Evolutionary conservation across 1,139 yeast species (phyloP), one percentile per base, ranked within the genome.

Genomic region (Hyphopichia burtonii): DNA sequence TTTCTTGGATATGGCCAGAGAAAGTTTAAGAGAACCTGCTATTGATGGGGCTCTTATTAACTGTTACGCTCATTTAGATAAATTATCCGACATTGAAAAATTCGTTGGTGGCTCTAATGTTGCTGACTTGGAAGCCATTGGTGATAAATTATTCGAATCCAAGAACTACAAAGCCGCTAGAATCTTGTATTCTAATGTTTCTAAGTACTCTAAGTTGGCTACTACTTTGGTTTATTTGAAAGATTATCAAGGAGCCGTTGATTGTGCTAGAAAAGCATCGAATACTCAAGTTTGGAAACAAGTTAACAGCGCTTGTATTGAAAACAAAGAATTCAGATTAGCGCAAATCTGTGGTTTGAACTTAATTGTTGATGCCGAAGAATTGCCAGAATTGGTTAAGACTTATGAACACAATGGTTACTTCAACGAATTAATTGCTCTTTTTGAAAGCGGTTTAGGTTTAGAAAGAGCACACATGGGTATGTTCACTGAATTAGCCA

Each of bases 391-490:
- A 59, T 76, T 93, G 52, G 98, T 93, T 41, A 76, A 71, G 48
- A 86, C 86, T 54, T 93, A 93, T 62, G 98, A 93, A 69, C 75
- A 78, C 65, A 82, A 86, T 55, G 99, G 99, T 38, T 89, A 89
- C 69, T 90, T 91, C 68, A 86, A 83, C 51, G 96, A 94, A 71
- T 78, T 94, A 50, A 87, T 93, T 52, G 80, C 96, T 15, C 79
- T 93, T 57, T 89, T 93, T 58, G 99, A 93, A 69, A 94, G 90
- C 55, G 99, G 99, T 53, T 78, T 93, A 47, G 95, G 96, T 40
- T 79, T 93, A 55, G 99, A 93, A 74, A 86, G 99, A 65, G 99
- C 99, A 32, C 99, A 94, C 63, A 93, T 93, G 98, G 99, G 98
- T 56, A 93, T 93, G 98, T 93, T 94, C 64, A 93, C 99, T 10